These are phyloP conservation scores for Lipomyces oligophaga DNA, from an alignment of 805 yeast species.

Conservation along the genomic window DNA sequence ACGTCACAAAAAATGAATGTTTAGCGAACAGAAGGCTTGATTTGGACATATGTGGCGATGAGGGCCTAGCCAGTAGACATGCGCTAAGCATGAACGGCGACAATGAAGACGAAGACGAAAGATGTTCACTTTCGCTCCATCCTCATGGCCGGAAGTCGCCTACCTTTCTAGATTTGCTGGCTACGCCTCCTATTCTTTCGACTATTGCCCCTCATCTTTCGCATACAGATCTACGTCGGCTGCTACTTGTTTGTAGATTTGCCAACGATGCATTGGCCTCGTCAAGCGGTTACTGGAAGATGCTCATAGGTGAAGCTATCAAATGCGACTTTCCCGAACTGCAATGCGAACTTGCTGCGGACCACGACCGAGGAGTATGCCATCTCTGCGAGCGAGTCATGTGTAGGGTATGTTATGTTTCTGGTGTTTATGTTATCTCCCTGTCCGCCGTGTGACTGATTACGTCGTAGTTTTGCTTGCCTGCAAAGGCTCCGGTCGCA, in stretches of 20 bases:
- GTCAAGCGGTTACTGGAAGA: conserved; percentile 7
- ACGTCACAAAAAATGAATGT: too few species aligned
- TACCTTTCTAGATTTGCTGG: conserved; percentile 9
- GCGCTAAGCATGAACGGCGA: too few species aligned
- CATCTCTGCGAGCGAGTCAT: conserved; percentile 7
- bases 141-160: too few species aligned
- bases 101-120: background rate
- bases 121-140: too few species aligned
- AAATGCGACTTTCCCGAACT: conserved; percentile 19
- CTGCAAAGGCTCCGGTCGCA: conserved; percentile 4
- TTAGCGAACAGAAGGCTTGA: too few species aligned
- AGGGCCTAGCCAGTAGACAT: too few species aligned
- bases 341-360: conserved; percentile 5
- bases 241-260: conserved; percentile 14
- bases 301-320: conserved; percentile 14
- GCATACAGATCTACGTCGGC: conserved; percentile 3
- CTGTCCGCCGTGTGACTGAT: too few species aligned
- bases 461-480: conserved; percentile 11
- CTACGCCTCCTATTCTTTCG: conserved; percentile 10
- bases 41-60: too few species aligned
- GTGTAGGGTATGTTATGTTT: conserved; percentile 3
- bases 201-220: conserved; percentile 1
- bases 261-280: conserved; percentile 8
- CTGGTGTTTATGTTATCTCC: too few species aligned
- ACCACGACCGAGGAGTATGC: conserved; percentile 5